Conservation (phyloP, 495 filamentous ascomycete genomes). For the Annulohypoxylon stygium region DNA sequence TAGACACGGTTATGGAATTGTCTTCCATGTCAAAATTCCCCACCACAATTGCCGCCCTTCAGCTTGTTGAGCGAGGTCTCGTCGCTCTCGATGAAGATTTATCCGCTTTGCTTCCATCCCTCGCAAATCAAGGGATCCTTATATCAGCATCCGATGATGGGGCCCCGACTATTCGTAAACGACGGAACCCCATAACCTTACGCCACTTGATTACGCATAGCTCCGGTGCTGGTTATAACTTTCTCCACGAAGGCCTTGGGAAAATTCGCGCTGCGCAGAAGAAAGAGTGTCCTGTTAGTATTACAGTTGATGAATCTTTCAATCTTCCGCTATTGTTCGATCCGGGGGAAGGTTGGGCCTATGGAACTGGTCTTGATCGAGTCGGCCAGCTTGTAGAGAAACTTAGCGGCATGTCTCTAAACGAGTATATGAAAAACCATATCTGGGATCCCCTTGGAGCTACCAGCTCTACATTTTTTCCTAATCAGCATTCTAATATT, state of each 20-base stretch:
- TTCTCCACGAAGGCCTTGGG: conserved; percentile 44
- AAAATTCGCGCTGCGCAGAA: conserved; percentile 29
- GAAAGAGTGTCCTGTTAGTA: not conserved
- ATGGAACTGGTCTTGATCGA: conserved; percentile 55
- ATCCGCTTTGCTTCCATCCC: conserved; percentile 48
- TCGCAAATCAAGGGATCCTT: conserved; percentile 49
- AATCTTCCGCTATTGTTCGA: conserved; percentile 53
- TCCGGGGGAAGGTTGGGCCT: conserved; percentile 55
- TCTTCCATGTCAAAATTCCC: conserved; percentile 56
- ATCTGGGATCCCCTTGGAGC: conserved; percentile 48
- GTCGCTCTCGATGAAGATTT: conserved; percentile 54
- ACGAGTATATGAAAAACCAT: conserved; percentile 47
- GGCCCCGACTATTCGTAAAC: conserved; percentile 36
- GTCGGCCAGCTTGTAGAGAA: conserved; percentile 51
- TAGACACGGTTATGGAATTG: conserved; percentile 49
- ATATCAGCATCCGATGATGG: conserved; percentile 46
- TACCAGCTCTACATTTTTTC: conserved; percentile 48
- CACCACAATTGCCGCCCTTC: conserved; percentile 51
- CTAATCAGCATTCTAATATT: conserved; percentile 21
- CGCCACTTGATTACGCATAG: conserved; percentile 56
- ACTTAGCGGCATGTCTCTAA: conserved; percentile 44
- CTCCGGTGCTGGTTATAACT: conserved; percentile 50
- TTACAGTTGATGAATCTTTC: conserved; percentile 46
- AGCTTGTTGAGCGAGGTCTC: conserved; percentile 54
- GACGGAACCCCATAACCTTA: conserved; percentile 50